These are phyloP conservation scores for Ustilago hordei DNA, from an alignment of 1,284 basidiomycete species.

Conservation along the genomic window DNA sequence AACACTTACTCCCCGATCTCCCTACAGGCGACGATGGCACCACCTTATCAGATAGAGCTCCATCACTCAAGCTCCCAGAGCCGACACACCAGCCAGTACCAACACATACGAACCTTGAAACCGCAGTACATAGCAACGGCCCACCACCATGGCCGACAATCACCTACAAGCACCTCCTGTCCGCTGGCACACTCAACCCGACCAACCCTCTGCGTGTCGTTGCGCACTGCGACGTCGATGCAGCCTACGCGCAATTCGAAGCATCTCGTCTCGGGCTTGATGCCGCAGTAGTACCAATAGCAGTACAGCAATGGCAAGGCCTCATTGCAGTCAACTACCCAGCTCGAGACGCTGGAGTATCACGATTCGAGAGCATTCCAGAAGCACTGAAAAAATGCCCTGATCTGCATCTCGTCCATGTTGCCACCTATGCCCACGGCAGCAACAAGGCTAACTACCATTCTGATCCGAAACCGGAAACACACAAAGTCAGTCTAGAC, in stretches of 20 bases:
- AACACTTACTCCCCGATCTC: constrained; percentile 24
- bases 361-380: constrained; percentile 72
- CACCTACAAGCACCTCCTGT: constrained; percentile 62
- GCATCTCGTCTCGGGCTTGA: constrained; percentile 83
- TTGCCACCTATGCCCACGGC: constrained; percentile 78
- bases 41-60: constrained; percentile 36
- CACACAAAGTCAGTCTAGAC: constrained; percentile 96
- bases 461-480: constrained; percentile 80
- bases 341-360: constrained; percentile 89
- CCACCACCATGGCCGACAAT: constrained; percentile 51
- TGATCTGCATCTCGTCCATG: constrained; percentile 85
- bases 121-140: constrained; percentile 27
- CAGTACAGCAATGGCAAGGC: constrained; percentile 89
- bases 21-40: constrained; percentile 16
- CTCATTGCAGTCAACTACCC: constrained; percentile 95
- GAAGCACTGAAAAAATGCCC: constrained; percentile 83
- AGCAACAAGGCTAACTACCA: constrained; percentile 87
- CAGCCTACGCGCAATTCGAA: constrained; percentile 78
- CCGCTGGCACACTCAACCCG: constrained; percentile 60
- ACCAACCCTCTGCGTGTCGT: constrained; percentile 74
- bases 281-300: constrained; percentile 78
- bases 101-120: constrained; percentile 45
- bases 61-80: constrained; percentile 33
- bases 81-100: constrained; percentile 26
- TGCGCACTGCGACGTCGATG: constrained; percentile 81